phyloP scores from a whole-genome alignment of 2,329 filamentous ascomycete species.

The Peltaster fructicola region DNA sequence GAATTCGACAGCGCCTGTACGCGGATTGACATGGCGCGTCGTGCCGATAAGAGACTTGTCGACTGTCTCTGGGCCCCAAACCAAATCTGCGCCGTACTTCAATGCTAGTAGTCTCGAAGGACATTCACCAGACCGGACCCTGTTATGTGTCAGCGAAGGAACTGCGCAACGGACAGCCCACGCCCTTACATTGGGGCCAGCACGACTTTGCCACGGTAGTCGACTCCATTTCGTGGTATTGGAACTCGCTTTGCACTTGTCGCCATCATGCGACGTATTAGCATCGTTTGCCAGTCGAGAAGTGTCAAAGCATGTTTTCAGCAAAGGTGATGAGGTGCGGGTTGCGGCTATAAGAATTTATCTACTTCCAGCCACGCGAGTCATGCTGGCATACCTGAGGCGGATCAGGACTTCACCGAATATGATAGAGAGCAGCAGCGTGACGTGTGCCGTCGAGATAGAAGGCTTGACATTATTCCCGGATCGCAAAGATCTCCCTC shows the following conservation, averaged over 20 bases:
- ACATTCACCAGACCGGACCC: constrained; percentile 71
- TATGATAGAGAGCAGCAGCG: too few relatives aligned
- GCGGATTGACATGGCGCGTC: constrained; percentile 55
- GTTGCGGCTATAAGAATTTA: too few relatives aligned
- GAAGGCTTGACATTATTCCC: too few relatives aligned
- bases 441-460: too few relatives aligned
- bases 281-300: constrained; percentile 1
- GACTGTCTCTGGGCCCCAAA: constrained; percentile 95
- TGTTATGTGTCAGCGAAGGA: too few relatives aligned
- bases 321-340: too few relatives aligned
- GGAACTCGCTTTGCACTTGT: constrained; percentile 43
- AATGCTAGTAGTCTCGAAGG: constrained; percentile 77
- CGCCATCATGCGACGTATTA: constrained; percentile 16
- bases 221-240: constrained; percentile 74
- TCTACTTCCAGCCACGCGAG: too few relatives aligned
- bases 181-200: constrained; percentile 99
- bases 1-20: constrained; percentile 70
- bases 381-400: too few relatives aligned
- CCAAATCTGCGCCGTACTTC: constrained; percentile 88
- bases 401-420: too few relatives aligned
- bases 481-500: too few relatives aligned
- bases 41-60: constrained; percentile 85
- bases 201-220: constrained; percentile 86
- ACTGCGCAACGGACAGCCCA: too few relatives aligned
- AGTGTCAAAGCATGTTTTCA: too few relatives aligned